phyloP scores from a whole-genome alignment of 129 eudicot species.

The Cynara cardunculus region DNA sequence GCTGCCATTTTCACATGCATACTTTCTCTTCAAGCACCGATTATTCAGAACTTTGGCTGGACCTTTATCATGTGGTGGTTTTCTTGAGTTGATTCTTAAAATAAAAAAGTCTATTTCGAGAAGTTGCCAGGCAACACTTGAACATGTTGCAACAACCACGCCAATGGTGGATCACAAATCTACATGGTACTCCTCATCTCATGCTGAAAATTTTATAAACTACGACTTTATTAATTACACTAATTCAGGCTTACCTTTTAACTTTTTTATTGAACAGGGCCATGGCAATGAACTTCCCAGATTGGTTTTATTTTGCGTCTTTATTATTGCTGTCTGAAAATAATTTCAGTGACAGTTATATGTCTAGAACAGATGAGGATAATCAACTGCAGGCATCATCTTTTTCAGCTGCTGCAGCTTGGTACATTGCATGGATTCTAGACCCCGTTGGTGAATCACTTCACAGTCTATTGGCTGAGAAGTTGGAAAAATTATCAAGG shows the following conservation, averaged over 20 bases:
- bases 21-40: slow-evolving; percentile 49
- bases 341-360: slow-evolving; percentile 11
- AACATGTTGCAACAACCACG: slow-evolving; percentile 33
- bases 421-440: slow-evolving; percentile 75
- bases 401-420: slow-evolving; percentile 51
- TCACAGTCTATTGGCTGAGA: slow-evolving; percentile 31
- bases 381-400: slow-evolving; percentile 18
- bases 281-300: slow-evolving; percentile 59
- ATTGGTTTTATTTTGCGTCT: slow-evolving; percentile 62
- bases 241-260: neutral
- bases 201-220: neutral
- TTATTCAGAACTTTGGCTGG: slow-evolving; percentile 42
- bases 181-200: slow-evolving; percentile 44
- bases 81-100: slow-evolving; percentile 42
- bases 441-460: slow-evolving; percentile 39
- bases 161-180: slow-evolving; percentile 58
- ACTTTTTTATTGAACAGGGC: slow-evolving; percentile 44
- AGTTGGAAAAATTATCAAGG: slow-evolving; percentile 40
- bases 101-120: slow-evolving; percentile 34
- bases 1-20: slow-evolving; percentile 66
- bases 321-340: slow-evolving; percentile 35
- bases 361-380: slow-evolving; percentile 10
- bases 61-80: slow-evolving; percentile 45
- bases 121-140: slow-evolving; percentile 4
- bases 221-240: neutral